phyloP scores from a whole-genome alignment of 345 rosid species.

The Eucalyptus microcorys region DNA sequence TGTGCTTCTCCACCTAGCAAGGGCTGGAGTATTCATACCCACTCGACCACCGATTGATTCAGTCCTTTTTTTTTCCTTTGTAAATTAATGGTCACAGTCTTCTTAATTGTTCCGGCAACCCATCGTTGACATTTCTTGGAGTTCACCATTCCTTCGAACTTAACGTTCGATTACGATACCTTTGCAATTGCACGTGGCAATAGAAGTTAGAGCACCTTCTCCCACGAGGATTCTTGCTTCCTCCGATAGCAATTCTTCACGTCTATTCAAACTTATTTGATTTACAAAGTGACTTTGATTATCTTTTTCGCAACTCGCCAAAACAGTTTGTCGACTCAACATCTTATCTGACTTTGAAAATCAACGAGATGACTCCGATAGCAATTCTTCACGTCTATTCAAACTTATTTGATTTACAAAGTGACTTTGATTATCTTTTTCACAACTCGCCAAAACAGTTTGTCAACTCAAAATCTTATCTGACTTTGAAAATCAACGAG shows the following conservation, averaged over 20 bases:
- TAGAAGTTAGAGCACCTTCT: not conserved
- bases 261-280: not conserved
- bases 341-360: not conserved
- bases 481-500: not conserved
- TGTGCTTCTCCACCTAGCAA: not conserved
- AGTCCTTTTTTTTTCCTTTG: not conserved
- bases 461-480: not conserved
- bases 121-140: not conserved
- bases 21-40: not conserved
- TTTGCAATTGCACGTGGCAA: not conserved
- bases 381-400: not conserved
- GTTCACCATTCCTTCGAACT: not conserved
- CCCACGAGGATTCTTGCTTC: not conserved
- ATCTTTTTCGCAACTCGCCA: not conserved
- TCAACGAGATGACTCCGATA: not conserved
- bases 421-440: not conserved
- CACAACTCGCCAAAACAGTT: not conserved
- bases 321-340: not conserved
- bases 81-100: not conserved
- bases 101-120: not conserved
- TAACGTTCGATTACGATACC: not conserved
- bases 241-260: not conserved
- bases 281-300: not conserved
- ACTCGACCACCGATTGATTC: not conserved
- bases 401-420: not conserved